Conservation (phyloP, 1,284 basidiomycete species). For the Sanghuangporus weigelae region DNA sequence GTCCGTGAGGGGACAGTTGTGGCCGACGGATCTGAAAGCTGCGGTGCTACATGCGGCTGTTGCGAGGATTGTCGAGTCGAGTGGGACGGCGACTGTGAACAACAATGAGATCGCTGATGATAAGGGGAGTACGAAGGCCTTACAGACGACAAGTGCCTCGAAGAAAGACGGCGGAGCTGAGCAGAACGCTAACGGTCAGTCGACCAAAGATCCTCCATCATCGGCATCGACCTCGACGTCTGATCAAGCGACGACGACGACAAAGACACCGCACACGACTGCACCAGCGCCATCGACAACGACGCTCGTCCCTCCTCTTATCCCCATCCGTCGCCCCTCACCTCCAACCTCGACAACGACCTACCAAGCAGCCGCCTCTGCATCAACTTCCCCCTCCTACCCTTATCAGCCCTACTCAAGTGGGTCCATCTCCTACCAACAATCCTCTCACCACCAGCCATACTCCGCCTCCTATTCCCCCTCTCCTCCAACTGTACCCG, state of each 20-base stretch:
- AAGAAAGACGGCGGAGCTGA: no score
- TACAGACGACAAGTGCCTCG: background rate
- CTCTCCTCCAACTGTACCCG: background rate
- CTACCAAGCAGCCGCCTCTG: constrained; percentile 5
- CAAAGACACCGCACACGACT: background rate
- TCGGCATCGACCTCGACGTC: background rate
- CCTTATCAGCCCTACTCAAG: background rate
- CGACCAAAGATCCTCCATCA: background rate
- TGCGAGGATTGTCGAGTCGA: constrained; percentile 1
- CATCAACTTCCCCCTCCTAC: background rate
- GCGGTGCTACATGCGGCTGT: constrained; percentile 13
- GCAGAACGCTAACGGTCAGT: no score
- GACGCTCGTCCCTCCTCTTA: background rate
- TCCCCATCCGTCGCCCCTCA: background rate
- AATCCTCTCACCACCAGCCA: constrained; percentile 3
- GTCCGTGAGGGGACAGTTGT: constrained; percentile 3
- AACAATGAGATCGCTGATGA: background rate
- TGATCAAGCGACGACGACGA: background rate
- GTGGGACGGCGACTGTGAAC: background rate
- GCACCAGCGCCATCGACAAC: background rate
- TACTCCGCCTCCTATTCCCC: constrained; percentile 4
- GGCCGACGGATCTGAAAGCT: constrained; percentile 14
- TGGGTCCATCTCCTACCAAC: background rate
- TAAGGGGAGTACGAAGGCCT: background rate
- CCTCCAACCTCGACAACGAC: constrained; percentile 7